Evolutionary conservation across 192 early-diverging fungal genomes (phyloP).

Genomic region (Coemansia pectinata): DNA sequence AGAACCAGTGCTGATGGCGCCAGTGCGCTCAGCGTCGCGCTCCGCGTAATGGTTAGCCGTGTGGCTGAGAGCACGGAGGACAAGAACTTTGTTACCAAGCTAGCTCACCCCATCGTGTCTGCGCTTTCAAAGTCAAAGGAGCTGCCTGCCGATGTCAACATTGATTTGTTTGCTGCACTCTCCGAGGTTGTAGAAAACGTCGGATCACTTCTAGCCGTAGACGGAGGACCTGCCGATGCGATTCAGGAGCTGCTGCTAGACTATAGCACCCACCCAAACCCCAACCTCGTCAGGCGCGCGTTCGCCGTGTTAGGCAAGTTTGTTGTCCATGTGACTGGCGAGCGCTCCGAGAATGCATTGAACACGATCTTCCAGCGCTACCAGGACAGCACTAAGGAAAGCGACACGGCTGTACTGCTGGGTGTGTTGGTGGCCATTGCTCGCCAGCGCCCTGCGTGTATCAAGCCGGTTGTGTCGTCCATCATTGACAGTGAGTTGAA

Average conservation of each 20-base stretch:
- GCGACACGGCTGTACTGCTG: constrained; percentile 32
- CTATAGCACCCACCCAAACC: constrained; percentile 23
- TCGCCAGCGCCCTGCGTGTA: constrained; percentile 37
- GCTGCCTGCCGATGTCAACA: constrained; percentile 23
- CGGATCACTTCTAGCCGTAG: constrained; percentile 27
- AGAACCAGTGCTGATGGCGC: constrained; percentile 1
- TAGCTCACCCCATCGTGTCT: constrained; percentile 26
- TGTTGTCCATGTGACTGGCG: constrained; percentile 35
- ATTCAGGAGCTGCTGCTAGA: constrained; percentile 31
- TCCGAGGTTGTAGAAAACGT: constrained; percentile 27
- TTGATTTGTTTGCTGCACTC: constrained; percentile 38
- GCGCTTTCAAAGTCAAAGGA: constrained; percentile 19
- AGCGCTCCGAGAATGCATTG: constrained; percentile 37
- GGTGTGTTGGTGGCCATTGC: constrained; percentile 48
- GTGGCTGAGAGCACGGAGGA: constrained; percentile 24
- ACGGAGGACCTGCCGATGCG: constrained; percentile 12
- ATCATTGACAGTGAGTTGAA: constrained; percentile 35
- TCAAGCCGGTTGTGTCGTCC: constrained; percentile 12
- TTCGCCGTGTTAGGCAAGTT: constrained; percentile 44
- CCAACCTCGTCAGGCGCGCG: constrained; percentile 35
- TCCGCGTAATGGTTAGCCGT: constrained; percentile 31
- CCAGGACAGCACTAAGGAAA: constrained; percentile 14
- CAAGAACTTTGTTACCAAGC: constrained; percentile 22
- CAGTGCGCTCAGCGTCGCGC: constrained; percentile 34
- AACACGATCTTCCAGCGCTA: constrained; percentile 42